A percentile compares a stretch with the other conserved stretches of the same genome.
Evolutionary conservation across 2,329 filamentous ascomycete species (phyloP).

Genomic region (Bipolaris cookei): DNA sequence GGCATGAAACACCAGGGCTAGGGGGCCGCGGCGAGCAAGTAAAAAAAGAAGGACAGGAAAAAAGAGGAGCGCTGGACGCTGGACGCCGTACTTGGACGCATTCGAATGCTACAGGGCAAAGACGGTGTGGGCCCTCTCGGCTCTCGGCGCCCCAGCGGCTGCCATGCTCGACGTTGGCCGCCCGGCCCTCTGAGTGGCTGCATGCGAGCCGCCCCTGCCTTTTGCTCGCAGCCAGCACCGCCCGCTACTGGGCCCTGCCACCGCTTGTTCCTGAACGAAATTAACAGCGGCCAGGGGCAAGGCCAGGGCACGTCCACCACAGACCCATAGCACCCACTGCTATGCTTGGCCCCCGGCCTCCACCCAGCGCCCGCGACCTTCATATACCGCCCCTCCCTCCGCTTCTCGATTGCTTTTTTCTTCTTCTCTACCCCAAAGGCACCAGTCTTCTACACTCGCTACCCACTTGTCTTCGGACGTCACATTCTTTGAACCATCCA

Average conservation of each 20-base stretch:
- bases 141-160: slow-evolving; percentile 23
- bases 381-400: slow-evolving; percentile 40
- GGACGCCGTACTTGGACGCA: neutral
- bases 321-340: slow-evolving; percentile 17
- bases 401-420: slow-evolving; percentile 27
- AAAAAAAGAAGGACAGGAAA: neutral
- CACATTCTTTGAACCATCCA: slow-evolving; percentile 46
- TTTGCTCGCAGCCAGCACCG: slow-evolving; percentile 10
- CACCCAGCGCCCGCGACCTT: slow-evolving; percentile 36
- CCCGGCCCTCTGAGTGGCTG: slow-evolving; percentile 31
- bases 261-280: slow-evolving; percentile 42
- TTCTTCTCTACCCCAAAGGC: slow-evolving; percentile 45
- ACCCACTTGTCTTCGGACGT: slow-evolving; percentile 40
- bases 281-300: slow-evolving; percentile 45
- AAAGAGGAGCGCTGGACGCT: neutral
- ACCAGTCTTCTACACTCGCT: slow-evolving; percentile 46
- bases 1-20: slow-evolving; percentile 43
- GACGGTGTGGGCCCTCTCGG: slow-evolving; percentile 5
- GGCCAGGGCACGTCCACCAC: slow-evolving; percentile 9
- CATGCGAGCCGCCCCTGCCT: slow-evolving; percentile 21
- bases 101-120: neutral
- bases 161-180: slow-evolving; percentile 20
- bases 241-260: slow-evolving; percentile 35
- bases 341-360: slow-evolving; percentile 38
- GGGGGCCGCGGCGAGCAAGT: slow-evolving; percentile 20